Conservation (phyloP, 805 yeast species). For the Komagataella phaffii region DNA sequence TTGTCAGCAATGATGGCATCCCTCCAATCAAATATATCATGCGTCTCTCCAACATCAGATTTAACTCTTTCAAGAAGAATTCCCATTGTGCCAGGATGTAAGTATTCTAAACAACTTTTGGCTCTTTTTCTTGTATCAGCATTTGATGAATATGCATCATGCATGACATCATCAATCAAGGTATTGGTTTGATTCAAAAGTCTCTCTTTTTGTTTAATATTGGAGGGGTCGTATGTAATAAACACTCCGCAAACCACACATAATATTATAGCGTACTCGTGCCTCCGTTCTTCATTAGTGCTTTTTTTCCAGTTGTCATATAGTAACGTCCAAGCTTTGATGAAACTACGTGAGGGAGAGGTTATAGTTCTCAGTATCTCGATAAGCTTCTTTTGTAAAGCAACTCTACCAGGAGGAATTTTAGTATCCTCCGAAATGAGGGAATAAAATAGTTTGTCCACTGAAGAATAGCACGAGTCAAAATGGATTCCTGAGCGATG, state of each 20-base stretch:
- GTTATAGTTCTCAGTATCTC: neutral
- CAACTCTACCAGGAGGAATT: neutral
- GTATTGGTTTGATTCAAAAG: neutral
- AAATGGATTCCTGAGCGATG: slow-evolving; percentile 1
- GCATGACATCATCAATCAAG: neutral
- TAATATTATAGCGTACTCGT: neutral
- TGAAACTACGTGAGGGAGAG: neutral
- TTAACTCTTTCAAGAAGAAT: neutral
- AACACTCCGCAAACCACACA: neutral
- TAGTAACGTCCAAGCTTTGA: neutral
- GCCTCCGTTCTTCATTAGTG: neutral
- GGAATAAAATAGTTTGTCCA: neutral
- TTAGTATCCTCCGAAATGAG: neutral
- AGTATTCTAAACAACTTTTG: neutral
- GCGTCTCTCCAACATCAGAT: neutral
- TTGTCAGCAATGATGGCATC: neutral
- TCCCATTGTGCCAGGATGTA: neutral
- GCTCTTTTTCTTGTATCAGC: neutral
- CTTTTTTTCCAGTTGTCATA: neutral
- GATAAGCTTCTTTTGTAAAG: neutral
- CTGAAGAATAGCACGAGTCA: neutral
- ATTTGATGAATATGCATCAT: neutral
- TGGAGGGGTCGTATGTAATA: neutral
- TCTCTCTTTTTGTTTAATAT: neutral
- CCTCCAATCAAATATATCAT: neutral